These are phyloP conservation scores for Xylaria digitata DNA, from an alignment of 2,329 filamentous ascomycete genomes.

Conservation along the genomic window DNA sequence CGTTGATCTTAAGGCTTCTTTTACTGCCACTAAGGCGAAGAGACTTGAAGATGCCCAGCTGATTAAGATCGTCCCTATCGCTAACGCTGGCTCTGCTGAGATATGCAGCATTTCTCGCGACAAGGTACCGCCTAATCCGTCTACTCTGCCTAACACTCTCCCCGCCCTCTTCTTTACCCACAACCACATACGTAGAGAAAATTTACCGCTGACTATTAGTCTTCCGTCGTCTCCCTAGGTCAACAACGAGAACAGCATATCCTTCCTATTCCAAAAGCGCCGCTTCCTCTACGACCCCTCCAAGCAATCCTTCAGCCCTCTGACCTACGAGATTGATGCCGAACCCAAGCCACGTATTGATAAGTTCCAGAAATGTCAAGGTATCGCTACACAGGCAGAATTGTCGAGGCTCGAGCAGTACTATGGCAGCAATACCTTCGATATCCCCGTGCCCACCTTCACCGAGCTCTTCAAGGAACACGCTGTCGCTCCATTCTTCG, in stretches of 20 bases:
- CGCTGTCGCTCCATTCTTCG: conserved; percentile 97
- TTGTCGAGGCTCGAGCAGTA: conserved; percentile 85
- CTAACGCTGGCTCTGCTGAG: conserved; percentile 89
- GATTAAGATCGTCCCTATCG: conserved; percentile 91
- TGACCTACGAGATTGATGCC: conserved; percentile 84
- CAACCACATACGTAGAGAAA: background rate
- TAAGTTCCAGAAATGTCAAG: conserved; percentile 82
- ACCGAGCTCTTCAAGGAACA: conserved; percentile 97
- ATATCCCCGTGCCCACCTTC: conserved; percentile 96
- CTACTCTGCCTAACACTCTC: background rate
- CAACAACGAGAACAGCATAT: conserved; percentile 79
- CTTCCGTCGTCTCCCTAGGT: conserved; percentile 56
- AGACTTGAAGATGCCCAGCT: conserved; percentile 79
- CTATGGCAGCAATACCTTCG: conserved; percentile 96
- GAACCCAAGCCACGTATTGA: conserved; percentile 84
- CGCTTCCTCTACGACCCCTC: conserved; percentile 86
- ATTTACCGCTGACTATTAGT: conserved; percentile 11
- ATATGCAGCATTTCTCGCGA: conserved; percentile 86
- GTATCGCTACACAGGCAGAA: conserved; percentile 79
- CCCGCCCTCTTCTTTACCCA: background rate
- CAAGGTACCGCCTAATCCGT: conserved; percentile 59
- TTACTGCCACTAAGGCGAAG: conserved; percentile 79
- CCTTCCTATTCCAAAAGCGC: conserved; percentile 98
- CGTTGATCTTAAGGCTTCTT: conserved; percentile 83
- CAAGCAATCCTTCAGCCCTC: conserved; percentile 79